Conservation (phyloP, 352 stramenopile genomes). For the Globisporangium rhizosaccharum region DNA sequence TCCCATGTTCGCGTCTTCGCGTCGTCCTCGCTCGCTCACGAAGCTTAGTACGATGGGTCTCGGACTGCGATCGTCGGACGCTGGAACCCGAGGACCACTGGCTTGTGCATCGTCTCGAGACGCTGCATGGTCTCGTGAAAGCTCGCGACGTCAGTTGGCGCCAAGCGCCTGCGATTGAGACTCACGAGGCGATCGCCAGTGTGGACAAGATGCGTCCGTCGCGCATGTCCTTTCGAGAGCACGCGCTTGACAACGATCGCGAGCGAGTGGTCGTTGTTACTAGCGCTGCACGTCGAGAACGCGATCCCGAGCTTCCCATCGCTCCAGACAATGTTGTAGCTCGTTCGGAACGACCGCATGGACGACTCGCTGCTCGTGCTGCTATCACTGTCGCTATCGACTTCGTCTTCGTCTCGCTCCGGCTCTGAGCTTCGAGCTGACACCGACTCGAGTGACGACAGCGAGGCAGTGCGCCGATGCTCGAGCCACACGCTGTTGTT, state of each 20-base stretch:
- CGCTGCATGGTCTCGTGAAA: conserved; percentile 34
- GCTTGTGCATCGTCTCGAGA: conserved; percentile 25
- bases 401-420: background rate
- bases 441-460: conserved; percentile 5
- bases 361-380: background rate
- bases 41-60: background rate
- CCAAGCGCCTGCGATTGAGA: conserved; percentile 32
- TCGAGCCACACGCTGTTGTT: conserved; percentile 5
- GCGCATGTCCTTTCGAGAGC: conserved; percentile 19
- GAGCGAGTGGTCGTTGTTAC: conserved; percentile 21
- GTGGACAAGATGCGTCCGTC: conserved; percentile 27
- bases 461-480: conserved; percentile 6
- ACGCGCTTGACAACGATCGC: conserved; percentile 44
- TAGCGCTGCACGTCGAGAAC: conserved; percentile 37
- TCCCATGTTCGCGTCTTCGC: too few relatives aligned
- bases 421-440: background rate
- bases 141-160: conserved; percentile 15
- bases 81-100: conserved; percentile 34
- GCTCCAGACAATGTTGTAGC: conserved; percentile 43
- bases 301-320: conserved; percentile 31
- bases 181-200: conserved; percentile 31
- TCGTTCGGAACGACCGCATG: conserved; percentile 3
- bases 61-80: conserved; percentile 23
- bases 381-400: conserved; percentile 5
- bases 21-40: too few relatives aligned